Percentiles rank a stretch among this genome's conserved stretches.
phyloP scores from a whole-genome alignment of 768 basidiomycete genomes.

The Pisolithus sp. region DNA sequence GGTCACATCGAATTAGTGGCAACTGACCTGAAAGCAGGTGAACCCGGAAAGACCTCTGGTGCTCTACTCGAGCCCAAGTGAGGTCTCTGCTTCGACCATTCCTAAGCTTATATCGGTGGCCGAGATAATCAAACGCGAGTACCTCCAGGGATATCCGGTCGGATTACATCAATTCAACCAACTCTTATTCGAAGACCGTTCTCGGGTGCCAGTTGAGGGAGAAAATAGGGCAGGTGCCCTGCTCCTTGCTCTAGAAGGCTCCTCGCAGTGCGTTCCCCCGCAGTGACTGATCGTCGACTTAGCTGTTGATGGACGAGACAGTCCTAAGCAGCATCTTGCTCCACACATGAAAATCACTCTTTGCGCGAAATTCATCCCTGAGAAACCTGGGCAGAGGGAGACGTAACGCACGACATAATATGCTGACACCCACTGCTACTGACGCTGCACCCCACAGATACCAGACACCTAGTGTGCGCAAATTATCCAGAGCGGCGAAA shows the following conservation, averaged over 20 bases:
- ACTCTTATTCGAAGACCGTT: constrained; percentile 40
- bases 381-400: constrained; percentile 28
- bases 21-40: constrained; percentile 28
- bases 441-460: constrained; percentile 34
- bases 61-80: constrained; percentile 52
- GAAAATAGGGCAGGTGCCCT: constrained; percentile 24
- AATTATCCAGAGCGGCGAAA: constrained; percentile 53
- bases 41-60: constrained; percentile 44
- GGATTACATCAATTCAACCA: constrained; percentile 79
- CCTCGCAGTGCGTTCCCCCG: constrained; percentile 45
- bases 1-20: not conserved
- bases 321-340: constrained; percentile 48
- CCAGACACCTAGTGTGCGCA: constrained; percentile 48
- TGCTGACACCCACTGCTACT: not conserved
- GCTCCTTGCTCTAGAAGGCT: constrained; percentile 45
- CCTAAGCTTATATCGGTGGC: constrained; percentile 70
- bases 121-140: constrained; percentile 84
- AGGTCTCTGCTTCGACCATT: constrained; percentile 32
- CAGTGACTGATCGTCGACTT: not conserved
- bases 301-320: constrained; percentile 18
- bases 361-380: constrained; percentile 38
- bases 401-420: constrained; percentile 32
- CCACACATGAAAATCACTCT: constrained; percentile 71
- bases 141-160: constrained; percentile 42
- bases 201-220: constrained; percentile 24